Evolutionary conservation across 148 eudicot species (phyloP).

Genomic region (Chenopodium album): DNA sequence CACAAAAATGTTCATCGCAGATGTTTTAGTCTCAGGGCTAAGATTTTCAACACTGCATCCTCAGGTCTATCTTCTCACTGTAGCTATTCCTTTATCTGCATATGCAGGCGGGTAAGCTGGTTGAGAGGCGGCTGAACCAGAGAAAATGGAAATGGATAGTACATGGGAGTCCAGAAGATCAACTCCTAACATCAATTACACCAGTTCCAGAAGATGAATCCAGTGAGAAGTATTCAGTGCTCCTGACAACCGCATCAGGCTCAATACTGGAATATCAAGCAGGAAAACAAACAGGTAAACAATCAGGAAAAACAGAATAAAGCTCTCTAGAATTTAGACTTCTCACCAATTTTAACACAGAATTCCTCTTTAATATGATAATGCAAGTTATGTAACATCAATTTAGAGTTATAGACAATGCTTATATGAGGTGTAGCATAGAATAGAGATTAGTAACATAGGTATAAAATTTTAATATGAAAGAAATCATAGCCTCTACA

Average conservation of each 20-base stretch:
- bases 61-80: neutral
- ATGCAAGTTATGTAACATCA: neutral
- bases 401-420: neutral
- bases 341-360: neutral
- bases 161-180: slow-evolving; percentile 52
- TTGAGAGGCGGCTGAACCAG: slow-evolving; percentile 65
- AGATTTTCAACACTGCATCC: neutral
- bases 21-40: neutral
- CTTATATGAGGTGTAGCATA: neutral
- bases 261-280: slow-evolving; percentile 56
- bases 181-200: slow-evolving; percentile 60
- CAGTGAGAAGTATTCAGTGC: slow-evolving; percentile 49
- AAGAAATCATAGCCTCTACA: neutral
- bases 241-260: slow-evolving; percentile 65
- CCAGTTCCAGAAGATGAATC: slow-evolving; percentile 41
- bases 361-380: neutral
- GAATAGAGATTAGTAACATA: neutral
- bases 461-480: neutral
- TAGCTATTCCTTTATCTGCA: neutral
- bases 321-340: neutral
- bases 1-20: neutral
- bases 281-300: slow-evolving; percentile 52
- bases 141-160: slow-evolving; percentile 87
- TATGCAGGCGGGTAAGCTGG: slow-evolving; percentile 61
- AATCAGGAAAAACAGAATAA: slow-evolving; percentile 6